Evolutionary conservation across 768 basidiomycete species (phyloP), one percentile per base, ranked within the genome.

Genomic region (Pleurotus eryngii): DNA sequence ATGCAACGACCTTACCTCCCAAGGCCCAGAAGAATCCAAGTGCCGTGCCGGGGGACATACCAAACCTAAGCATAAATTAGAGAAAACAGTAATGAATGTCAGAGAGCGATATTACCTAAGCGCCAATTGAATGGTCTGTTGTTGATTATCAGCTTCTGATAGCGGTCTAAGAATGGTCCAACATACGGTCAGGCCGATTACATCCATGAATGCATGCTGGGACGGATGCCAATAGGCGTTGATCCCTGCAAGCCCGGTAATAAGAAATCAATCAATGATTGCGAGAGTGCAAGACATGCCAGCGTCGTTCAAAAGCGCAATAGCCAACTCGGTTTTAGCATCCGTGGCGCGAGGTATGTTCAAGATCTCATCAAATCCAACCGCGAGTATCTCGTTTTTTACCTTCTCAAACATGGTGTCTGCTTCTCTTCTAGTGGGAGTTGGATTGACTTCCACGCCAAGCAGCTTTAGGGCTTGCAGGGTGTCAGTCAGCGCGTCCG

Each of bases 11-110:
- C 68, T 26, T 63, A 85, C 86, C 84, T 66, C 81, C 82, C 5
- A 87, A 70, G 12, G 83, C 80, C 85, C 85, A 89, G 64, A 89
- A 86, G 68, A 90, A 86, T 5, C 89, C 89, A 15, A 86, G 68
- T 0, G 85, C 82, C 6, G 85, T 84, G 4, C 86, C 86, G 14
- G 86, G 80, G 5, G 84, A 79, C 76, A 90, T 85, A 4, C 87
- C 89, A 55, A 78, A 81, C 24, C 85, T 88, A 54, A 46, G 51
- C 39, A 38, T 12, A 3, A 60, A 30, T 26, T 17, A 5, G 48
- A n/a, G 47, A 24, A 40, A 18, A 37, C 38, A 49, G 18, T 14
- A 9, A 38, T 27, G 1, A 22, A 43, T 12, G 42, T 46, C 7
- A 3, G 20, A 47, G 61, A 14, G 55, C 70, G 64, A 62, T 56